Conservation (phyloP, 345 rosid genomes). For the Erucastrum elatum region DNA sequence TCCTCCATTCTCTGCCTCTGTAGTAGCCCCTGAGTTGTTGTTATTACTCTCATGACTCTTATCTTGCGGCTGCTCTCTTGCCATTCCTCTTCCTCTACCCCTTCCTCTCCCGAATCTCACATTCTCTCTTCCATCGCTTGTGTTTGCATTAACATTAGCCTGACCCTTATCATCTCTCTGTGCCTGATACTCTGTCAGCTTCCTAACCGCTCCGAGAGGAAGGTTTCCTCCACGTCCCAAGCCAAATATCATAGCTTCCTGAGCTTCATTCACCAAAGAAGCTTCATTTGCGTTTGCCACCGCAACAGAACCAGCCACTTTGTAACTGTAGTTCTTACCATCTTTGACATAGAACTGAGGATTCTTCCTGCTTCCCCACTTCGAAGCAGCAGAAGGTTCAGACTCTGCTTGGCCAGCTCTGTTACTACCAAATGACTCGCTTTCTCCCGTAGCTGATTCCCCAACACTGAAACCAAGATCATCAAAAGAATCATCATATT, state of each 20-base stretch:
- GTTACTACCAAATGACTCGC: slow-evolving; percentile 49
- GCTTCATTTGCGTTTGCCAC: slow-evolving; percentile 84
- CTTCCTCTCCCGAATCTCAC: slow-evolving; percentile 46
- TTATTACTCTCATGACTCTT: slow-evolving; percentile 14
- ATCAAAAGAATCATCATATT: slow-evolving; percentile 96
- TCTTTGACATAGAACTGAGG: slow-evolving; percentile 90
- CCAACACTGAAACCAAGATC: slow-evolving; percentile 76
- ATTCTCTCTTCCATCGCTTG: slow-evolving; percentile 44
- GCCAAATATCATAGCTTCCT: slow-evolving; percentile 66
- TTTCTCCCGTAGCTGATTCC: slow-evolving; percentile 71
- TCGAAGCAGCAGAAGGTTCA: slow-evolving; percentile 45
- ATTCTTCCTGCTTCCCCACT: slow-evolving; percentile 77
- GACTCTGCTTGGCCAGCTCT: slow-evolving; percentile 40
- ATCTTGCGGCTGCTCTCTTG: slow-evolving; percentile 29
- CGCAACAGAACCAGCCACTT: slow-evolving; percentile 76
- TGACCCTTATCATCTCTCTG: slow-evolving; percentile 36
- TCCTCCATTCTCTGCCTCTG: slow-evolving; percentile 46
- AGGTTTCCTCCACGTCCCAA: slow-evolving; percentile 92
- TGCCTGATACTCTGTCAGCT: slow-evolving; percentile 51
- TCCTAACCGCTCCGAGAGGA: slow-evolving; percentile 74
- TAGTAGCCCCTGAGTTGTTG: slow-evolving; percentile 37
- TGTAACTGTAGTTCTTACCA: slow-evolving; percentile 95
- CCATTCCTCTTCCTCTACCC: slow-evolving; percentile 55
- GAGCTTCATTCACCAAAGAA: slow-evolving; percentile 56
- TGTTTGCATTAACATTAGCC: slow-evolving; percentile 25